phyloP scores from a whole-genome alignment of 2,329 filamentous ascomycete species.

The Paraconiothyrium brasiliense region DNA sequence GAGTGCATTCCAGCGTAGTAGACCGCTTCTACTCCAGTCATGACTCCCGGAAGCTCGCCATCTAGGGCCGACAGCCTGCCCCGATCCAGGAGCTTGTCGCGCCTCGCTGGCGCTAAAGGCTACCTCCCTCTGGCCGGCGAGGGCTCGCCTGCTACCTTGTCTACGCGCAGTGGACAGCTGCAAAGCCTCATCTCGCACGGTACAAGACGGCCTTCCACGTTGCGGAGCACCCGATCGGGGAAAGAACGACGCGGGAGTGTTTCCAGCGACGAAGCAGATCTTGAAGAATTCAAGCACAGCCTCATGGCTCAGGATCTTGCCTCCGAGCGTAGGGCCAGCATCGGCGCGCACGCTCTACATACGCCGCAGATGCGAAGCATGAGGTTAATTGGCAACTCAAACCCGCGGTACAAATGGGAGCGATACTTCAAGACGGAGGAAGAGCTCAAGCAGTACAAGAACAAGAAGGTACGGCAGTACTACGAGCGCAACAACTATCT shows the following conservation, averaged over 20 bases:
- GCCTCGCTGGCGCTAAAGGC: constrained; percentile 47
- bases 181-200: constrained; percentile 40
- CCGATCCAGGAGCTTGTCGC: constrained; percentile 40
- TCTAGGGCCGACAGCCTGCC: constrained; percentile 16
- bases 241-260: constrained; percentile 39
- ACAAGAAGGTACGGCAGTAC: constrained; percentile 79
- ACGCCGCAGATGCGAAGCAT: constrained; percentile 79
- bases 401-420: constrained; percentile 85
- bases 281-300: constrained; percentile 38
- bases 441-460: constrained; percentile 73
- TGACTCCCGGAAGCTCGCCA: constrained; percentile 6
- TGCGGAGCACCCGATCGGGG: constrained; percentile 34
- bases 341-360: constrained; percentile 55
- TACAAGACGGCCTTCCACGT: constrained; percentile 39
- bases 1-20: neutral
- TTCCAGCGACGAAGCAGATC: constrained; percentile 41
- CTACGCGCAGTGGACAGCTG: constrained; percentile 56
- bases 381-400: constrained; percentile 87
- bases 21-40: neutral
- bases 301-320: constrained; percentile 46
- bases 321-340: constrained; percentile 51
- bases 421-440: constrained; percentile 85
- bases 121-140: constrained; percentile 56
- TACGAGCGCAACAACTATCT: constrained; percentile 90
- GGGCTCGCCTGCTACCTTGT: constrained; percentile 38